These are phyloP conservation scores for Cunninghamia lanceolata DNA, from an alignment of 75 land plant species.

Conservation along the genomic window DNA sequence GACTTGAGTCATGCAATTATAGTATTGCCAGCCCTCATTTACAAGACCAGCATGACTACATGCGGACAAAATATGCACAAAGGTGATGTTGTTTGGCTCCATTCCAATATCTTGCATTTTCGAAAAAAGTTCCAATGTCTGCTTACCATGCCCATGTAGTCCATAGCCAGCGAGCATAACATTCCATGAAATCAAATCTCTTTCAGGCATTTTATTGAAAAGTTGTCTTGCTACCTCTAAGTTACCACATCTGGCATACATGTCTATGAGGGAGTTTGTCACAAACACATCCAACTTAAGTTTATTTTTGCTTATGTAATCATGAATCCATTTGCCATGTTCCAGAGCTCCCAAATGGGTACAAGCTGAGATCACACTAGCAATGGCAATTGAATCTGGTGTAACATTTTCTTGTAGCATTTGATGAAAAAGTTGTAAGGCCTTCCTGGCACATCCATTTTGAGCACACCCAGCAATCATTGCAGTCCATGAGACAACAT, in stretches of 20 bases:
- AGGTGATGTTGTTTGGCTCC: constrained; percentile 14
- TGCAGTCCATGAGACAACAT: constrained; percentile 27
- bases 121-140: constrained; percentile 14
- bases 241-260: constrained; percentile 19
- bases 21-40: constrained; percentile 11
- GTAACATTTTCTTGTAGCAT: constrained; percentile 13
- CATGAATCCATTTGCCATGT: constrained; percentile 15
- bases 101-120: constrained; percentile 19
- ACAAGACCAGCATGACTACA: constrained; percentile 20
- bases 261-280: constrained; percentile 18
- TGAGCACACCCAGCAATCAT: constrained; percentile 20
- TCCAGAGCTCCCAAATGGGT: constrained; percentile 16
- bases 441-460: constrained; percentile 16
- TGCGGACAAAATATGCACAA: constrained; percentile 9
- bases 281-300: constrained; percentile 14
- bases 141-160: constrained; percentile 11
- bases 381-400: constrained; percentile 18
- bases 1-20: constrained; percentile 6
- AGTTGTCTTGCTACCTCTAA: constrained; percentile 13
- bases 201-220: constrained; percentile 6
- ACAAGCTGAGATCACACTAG: constrained; percentile 24
- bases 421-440: constrained; percentile 11
- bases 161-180: constrained; percentile 14
- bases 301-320: neutral
- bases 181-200: constrained; percentile 20